phyloP scores from a whole-genome alignment of 768 basidiomycete species.

The Agaricus sinodeliciosus region DNA sequence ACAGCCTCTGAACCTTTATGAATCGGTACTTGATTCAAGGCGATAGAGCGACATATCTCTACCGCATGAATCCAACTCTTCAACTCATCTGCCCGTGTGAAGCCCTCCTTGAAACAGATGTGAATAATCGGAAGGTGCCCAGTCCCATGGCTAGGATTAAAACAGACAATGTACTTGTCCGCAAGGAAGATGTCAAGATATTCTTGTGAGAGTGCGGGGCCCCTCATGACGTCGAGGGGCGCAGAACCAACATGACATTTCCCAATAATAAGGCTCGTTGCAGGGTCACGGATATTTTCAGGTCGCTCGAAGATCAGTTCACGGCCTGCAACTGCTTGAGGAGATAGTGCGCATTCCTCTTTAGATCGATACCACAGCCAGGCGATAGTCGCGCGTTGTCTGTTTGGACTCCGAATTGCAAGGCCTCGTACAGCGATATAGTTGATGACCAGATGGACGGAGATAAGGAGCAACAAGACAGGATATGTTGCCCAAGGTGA shows the following conservation, averaged over 20 bases:
- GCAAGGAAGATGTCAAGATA: constrained; percentile 32
- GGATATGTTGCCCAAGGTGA: constrained; percentile 42
- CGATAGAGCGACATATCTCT: constrained; percentile 4
- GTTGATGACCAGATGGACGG: constrained; percentile 50
- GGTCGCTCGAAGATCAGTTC: constrained; percentile 26
- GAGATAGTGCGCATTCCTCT: background rate
- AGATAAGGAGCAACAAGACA: constrained; percentile 43
- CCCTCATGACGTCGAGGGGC: constrained; percentile 26
- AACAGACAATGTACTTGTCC: constrained; percentile 51
- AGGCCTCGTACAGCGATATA: constrained; percentile 56
- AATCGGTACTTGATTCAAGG: background rate
- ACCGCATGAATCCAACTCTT: constrained; percentile 48
- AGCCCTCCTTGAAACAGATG: constrained; percentile 46
- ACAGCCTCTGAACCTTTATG: background rate
- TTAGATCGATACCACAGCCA: constrained; percentile 35
- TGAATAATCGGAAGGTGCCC: constrained; percentile 23
- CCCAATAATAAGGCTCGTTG: constrained; percentile 30
- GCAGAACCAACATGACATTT: constrained; percentile 46
- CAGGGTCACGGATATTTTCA: constrained; percentile 29
- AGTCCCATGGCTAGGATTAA: constrained; percentile 22
- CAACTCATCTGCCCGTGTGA: constrained; percentile 40
- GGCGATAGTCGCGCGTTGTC: constrained; percentile 47
- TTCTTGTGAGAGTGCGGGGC: constrained; percentile 18
- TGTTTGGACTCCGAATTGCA: constrained; percentile 50
- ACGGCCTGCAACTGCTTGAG: constrained; percentile 3